Conservation (phyloP, 306 rosid genomes). For the Prunus campanulata region DNA sequence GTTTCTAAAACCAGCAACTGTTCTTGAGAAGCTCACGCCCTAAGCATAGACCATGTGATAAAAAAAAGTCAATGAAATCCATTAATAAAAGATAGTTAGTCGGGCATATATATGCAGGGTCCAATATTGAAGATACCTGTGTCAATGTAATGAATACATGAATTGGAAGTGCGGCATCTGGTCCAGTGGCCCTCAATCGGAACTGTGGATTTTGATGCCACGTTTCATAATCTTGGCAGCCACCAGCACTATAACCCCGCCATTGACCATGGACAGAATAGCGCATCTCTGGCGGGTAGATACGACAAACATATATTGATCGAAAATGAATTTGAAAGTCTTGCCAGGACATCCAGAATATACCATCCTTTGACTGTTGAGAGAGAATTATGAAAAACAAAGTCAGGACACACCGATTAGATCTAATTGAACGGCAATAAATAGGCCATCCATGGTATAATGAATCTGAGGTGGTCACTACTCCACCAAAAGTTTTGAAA, state of each 20-base stretch:
- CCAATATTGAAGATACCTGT: slow-evolving; percentile 51
- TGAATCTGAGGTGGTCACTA: background rate
- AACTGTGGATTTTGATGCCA: slow-evolving; percentile 99
- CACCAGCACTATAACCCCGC: slow-evolving; percentile 98
- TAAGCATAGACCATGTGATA: slow-evolving; percentile 28
- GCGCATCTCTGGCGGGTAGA: slow-evolving; percentile 96
- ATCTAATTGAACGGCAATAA: slow-evolving; percentile 8
- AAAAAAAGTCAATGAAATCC: slow-evolving; percentile 10
- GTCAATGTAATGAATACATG: slow-evolving; percentile 96
- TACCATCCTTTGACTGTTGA: slow-evolving; percentile 88
- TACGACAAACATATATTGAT: slow-evolving; percentile 92
- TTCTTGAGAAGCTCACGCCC: slow-evolving; percentile 99
- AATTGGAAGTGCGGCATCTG: slow-evolving; percentile 87
- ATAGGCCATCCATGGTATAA: background rate
- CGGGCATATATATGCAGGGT: slow-evolving; percentile 7
- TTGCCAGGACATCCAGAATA: slow-evolving; percentile 99
- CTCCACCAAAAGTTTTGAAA: background rate
- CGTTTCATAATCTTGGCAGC: slow-evolving; percentile 97
- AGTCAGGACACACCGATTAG: background rate
- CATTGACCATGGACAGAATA: slow-evolving; percentile 94
- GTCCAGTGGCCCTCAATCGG: slow-evolving; percentile 85
- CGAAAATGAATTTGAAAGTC: slow-evolving; percentile 99
- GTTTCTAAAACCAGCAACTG: slow-evolving; percentile 91
- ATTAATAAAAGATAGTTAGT: background rate
- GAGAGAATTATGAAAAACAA: background rate